A percentile compares a stretch with the other conserved stretches of the same genome.
phyloP scores from a whole-genome alignment of 208 protist genomes.

The Trypanosoma lewisi region DNA sequence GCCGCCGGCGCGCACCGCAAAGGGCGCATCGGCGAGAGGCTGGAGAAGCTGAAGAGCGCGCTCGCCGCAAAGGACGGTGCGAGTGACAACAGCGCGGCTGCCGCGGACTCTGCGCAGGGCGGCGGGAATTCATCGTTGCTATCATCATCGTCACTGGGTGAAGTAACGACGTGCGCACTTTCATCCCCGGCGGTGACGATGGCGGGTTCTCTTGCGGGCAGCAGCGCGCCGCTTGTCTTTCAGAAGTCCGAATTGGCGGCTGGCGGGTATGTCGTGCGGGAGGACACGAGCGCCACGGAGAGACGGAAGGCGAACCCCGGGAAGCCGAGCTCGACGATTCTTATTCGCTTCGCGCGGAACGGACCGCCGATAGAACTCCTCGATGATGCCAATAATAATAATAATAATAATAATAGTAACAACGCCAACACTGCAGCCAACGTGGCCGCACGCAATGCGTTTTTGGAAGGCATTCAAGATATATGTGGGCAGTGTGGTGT shows the following conservation, averaged over 20 bases:
- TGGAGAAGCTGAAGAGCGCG: conserved; percentile 51
- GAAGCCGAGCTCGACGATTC: conserved; percentile 79
- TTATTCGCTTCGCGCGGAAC: conserved; percentile 44
- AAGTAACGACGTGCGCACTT: too few relatives aligned
- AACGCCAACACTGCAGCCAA: too few relatives aligned
- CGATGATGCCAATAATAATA: not conserved
- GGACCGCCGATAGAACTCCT: conserved; percentile 25
- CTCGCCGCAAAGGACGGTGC: not conserved
- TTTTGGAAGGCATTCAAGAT: conserved; percentile 37
- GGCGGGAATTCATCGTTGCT: not conserved
- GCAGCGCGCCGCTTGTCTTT: conserved; percentile 57
- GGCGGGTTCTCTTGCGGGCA: not conserved
- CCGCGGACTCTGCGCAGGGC: not conserved
- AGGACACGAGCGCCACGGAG: conserved; percentile 1
- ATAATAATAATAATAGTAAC: not conserved
- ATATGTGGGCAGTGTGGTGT: conserved; percentile 54
- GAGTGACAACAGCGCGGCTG: not conserved
- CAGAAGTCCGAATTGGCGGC: conserved; percentile 51
- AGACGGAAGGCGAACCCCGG: conserved; percentile 27
- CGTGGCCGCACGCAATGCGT: conserved; percentile 3
- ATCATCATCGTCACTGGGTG: too few relatives aligned
- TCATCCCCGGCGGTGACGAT: too few relatives aligned
- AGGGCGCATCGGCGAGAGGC: conserved; percentile 50
- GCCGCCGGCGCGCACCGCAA: conserved; percentile 59
- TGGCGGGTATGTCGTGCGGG: conserved; percentile 69